phyloP scores from a whole-genome alignment of 768 basidiomycete genomes.

The Lanmaoa pseudosensibilis region DNA sequence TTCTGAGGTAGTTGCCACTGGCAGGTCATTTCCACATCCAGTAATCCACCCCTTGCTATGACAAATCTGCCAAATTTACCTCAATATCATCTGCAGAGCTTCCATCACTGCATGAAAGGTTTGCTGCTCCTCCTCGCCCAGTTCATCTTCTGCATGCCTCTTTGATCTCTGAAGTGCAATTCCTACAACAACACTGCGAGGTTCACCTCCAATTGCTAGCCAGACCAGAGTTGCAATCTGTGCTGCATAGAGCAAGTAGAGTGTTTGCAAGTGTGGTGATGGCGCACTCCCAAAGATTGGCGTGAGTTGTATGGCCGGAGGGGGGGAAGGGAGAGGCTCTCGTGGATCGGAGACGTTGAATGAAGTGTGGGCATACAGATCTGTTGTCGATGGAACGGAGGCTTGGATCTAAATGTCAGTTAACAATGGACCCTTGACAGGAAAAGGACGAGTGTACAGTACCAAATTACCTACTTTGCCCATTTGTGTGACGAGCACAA shows the following conservation, averaged over 20 bases:
- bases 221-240: constrained; percentile 88
- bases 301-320: constrained; percentile 72
- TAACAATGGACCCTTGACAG: neutral
- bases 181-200: constrained; percentile 71
- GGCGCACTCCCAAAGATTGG: constrained; percentile 76
- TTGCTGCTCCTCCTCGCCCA: constrained; percentile 42
- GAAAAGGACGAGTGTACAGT: constrained; percentile 20
- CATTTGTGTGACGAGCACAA: constrained; percentile 88
- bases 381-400: constrained; percentile 63
- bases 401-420: constrained; percentile 67
- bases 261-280: constrained; percentile 63
- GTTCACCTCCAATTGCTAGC: constrained; percentile 47
- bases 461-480: constrained; percentile 91
- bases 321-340: constrained; percentile 53
- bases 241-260: constrained; percentile 80
- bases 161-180: constrained; percentile 57
- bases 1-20: too few relatives aligned
- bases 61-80: too few relatives aligned
- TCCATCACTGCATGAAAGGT: constrained; percentile 53
- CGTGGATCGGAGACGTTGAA: constrained; percentile 36
- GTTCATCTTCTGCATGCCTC: constrained; percentile 22
- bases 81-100: constrained; percentile 41
- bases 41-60: too few relatives aligned
- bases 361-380: constrained; percentile 43
- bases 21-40: too few relatives aligned